Conservation (phyloP, 139 green algal genomes). For the Coelastrella sp. region DNA sequence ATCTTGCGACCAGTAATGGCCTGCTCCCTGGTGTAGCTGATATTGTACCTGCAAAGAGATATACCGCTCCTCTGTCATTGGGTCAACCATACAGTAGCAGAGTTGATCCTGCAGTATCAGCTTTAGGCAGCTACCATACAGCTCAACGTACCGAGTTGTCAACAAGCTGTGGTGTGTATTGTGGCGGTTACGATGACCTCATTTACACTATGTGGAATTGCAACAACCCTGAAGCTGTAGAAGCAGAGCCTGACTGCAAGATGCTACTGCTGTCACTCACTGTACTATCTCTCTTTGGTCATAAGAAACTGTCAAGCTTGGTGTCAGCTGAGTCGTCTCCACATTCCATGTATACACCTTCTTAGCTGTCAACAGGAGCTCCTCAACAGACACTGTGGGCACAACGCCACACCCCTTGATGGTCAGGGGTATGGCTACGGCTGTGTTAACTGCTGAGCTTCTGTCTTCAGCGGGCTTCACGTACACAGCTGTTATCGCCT, state of each 20-base stretch:
- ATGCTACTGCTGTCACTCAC: no score
- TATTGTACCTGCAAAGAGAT: no score
- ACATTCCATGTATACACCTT: conserved; percentile 13
- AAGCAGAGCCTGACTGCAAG: no score
- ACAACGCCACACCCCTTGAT: conserved; percentile 27
- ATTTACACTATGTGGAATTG: no score
- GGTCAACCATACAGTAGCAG: no score
- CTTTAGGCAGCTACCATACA: no score
- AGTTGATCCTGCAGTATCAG: no score
- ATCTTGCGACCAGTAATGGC: not conserved
- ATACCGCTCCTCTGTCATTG: no score
- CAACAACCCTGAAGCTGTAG: no score
- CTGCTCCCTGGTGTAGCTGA: not conserved
- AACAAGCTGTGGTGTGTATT: no score
- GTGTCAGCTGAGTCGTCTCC: not conserved
- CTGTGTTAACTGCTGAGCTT: not conserved
- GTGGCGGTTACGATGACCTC: no score
- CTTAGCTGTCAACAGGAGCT: conserved; percentile 1
- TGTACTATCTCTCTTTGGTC: not conserved
- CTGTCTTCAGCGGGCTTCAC: not conserved
- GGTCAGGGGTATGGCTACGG: not conserved
- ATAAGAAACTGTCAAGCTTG: not conserved
- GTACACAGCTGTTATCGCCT: not conserved
- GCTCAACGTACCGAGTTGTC: no score
- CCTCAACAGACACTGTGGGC: not conserved